Evolutionary conservation across 352 stramenopile species (phyloP).

Genomic region (Blastocystis sp.): DNA sequence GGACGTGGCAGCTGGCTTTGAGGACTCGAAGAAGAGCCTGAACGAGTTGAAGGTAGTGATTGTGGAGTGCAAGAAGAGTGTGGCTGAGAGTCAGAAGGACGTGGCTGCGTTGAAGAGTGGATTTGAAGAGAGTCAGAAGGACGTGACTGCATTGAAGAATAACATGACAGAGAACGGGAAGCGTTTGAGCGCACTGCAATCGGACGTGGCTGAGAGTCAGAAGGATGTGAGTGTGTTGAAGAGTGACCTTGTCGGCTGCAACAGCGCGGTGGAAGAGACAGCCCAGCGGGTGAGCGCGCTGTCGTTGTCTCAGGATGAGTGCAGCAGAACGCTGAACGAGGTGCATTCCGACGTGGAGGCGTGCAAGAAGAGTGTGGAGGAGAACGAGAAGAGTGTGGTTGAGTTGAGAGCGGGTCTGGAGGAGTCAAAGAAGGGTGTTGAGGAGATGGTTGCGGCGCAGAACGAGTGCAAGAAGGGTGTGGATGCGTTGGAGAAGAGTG

Average conservation of each 20-base stretch:
- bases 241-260: not conserved
- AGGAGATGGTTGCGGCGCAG: no score
- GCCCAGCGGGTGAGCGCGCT: not conserved
- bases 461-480: not conserved
- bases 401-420: not conserved
- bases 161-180: not conserved
- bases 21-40: not conserved
- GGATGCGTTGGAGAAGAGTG: not conserved
- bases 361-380: not conserved
- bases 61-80: not conserved
- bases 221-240: not conserved
- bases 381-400: constrained; percentile 1
- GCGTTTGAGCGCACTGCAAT: not conserved
- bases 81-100: not conserved
- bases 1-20: not conserved
- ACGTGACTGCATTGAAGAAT: constrained; percentile 10
- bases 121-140: not conserved
- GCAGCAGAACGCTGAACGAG: not conserved
- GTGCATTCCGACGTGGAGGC: not conserved
- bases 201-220: not conserved
- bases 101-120: not conserved
- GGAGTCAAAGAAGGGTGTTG: not conserved
- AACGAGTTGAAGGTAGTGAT: not conserved
- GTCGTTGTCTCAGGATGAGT: no score
- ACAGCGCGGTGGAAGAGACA: not conserved